Evolutionary conservation across 2,329 filamentous ascomycete genomes (phyloP).

Genomic region (Diaporthe helianthi): DNA sequence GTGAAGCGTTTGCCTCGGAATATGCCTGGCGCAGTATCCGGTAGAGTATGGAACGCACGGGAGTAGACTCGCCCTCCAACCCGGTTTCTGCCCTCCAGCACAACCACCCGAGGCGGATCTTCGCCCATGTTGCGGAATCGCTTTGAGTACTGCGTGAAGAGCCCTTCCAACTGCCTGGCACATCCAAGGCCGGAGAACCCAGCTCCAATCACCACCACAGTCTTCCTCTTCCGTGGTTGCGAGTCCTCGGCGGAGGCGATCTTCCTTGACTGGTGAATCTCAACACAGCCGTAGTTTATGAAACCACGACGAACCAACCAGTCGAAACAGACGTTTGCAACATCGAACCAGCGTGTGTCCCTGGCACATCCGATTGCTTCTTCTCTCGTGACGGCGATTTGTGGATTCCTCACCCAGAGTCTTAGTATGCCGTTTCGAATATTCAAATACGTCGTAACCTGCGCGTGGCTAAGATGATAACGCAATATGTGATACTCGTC

Average conservation of each 20-base stretch:
- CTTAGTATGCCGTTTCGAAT: constrained; percentile 93
- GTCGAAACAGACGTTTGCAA: constrained; percentile 87
- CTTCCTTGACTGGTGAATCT: constrained; percentile 61
- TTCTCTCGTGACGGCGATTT: constrained; percentile 79
- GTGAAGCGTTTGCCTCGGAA: constrained; percentile 71
- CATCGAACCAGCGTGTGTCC: constrained; percentile 86
- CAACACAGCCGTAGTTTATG: constrained; percentile 94
- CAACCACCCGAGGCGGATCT: constrained; percentile 73
- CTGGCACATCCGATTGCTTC: constrained; percentile 91
- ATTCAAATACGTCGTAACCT: constrained; percentile 95
- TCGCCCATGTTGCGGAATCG: constrained; percentile 71
- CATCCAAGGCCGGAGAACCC: constrained; percentile 94
- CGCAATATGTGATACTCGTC: constrained; percentile 84
- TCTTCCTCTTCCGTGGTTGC: constrained; percentile 62
- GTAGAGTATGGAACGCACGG: constrained; percentile 68
- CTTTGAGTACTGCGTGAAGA: constrained; percentile 81
- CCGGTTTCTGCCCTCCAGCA: constrained; percentile 86
- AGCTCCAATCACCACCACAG: constrained; percentile 86
- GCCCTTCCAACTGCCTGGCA: constrained; percentile 86
- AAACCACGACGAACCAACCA: constrained; percentile 92
- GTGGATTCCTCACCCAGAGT: constrained; percentile 86
- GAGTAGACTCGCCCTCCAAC: constrained; percentile 96
- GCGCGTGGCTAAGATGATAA: constrained; percentile 81
- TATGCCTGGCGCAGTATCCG: constrained; percentile 36
- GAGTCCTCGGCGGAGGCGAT: constrained; percentile 49